Conservation (phyloP, 2,329 filamentous ascomycete species). For the Arachnopeziza araneosa region DNA sequence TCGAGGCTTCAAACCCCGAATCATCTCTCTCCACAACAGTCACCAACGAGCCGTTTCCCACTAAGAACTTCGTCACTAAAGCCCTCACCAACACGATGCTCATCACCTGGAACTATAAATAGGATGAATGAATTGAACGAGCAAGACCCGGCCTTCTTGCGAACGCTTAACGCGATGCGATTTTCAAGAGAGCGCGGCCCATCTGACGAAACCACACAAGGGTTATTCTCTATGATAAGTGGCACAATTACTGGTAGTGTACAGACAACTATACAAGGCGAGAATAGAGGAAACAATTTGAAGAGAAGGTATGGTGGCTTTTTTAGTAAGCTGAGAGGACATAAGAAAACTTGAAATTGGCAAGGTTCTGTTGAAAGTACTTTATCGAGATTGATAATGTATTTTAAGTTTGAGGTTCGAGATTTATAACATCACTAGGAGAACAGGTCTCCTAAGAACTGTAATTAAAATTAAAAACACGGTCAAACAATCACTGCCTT, state of each 20-base stretch:
- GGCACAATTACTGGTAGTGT: not conserved
- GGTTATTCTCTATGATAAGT: not conserved
- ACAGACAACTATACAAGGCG: not conserved
- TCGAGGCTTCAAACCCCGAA: not conserved
- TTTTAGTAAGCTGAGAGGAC: not conserved
- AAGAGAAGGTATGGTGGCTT: not conserved
- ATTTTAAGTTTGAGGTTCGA: no score
- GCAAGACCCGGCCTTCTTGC: constrained; percentile 17
- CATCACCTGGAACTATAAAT: constrained; percentile 2
- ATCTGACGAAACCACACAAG: not conserved
- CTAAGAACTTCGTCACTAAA: not conserved
- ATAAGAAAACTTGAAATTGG: not conserved
- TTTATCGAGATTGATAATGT: no score
- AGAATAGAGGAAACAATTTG: not conserved
- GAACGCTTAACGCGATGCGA: constrained; percentile 5
- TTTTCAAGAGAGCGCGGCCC: not conserved
- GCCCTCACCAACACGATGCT: not conserved
- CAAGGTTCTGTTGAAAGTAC: no score
- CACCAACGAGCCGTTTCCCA: not conserved
- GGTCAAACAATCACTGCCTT: no score
- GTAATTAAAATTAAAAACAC: no score
- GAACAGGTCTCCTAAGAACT: no score
- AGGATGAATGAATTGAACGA: constrained; percentile 15
- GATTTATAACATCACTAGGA: no score
- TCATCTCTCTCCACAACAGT: not conserved